A percentile compares a stretch with the other conserved stretches of the same genome.
phyloP scores from a whole-genome alignment of 768 basidiomycete species.

The Psilocybe cyanescens region DNA sequence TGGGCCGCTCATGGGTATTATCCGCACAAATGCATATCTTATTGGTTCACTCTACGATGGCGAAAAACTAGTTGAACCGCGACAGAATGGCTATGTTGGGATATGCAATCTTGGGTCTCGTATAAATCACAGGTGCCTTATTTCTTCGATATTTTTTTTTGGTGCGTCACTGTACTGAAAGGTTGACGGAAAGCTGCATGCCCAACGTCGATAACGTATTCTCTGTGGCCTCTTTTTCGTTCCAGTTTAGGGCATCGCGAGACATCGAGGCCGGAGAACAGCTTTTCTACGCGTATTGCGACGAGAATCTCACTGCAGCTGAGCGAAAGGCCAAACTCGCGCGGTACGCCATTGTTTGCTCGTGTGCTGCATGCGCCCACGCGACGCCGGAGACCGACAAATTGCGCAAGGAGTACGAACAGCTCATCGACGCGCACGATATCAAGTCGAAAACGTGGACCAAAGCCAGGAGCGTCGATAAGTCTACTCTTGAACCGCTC shows the following conservation, averaged over 20 bases:
- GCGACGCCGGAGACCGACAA: slow-evolving; percentile 27
- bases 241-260: slow-evolving; percentile 28
- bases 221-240: slow-evolving; percentile 32
- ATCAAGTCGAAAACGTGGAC: background rate
- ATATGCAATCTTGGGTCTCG: slow-evolving; percentile 21
- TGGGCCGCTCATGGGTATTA: slow-evolving; percentile 34
- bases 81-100: background rate
- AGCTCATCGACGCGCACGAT: background rate
- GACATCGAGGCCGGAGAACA: slow-evolving; percentile 35
- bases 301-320: slow-evolving; percentile 18
- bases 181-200: slow-evolving; percentile 26
- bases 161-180: background rate
- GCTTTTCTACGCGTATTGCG: slow-evolving; percentile 32
- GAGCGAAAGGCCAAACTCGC: slow-evolving; percentile 29
- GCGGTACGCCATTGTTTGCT: slow-evolving; percentile 32
- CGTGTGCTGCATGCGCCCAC: slow-evolving; percentile 26
- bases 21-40: slow-evolving; percentile 36
- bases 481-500: background rate
- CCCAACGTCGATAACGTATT: slow-evolving; percentile 31
- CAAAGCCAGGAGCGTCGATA: background rate
- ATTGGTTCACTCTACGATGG: slow-evolving; percentile 11
- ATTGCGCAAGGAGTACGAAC: slow-evolving; percentile 20
- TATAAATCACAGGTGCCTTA: slow-evolving; percentile 37
- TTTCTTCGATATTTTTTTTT: slow-evolving; percentile 5
- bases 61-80: background rate